Evolutionary conservation across 169 alveolate genomes (phyloP).

Genomic region (Plasmodium vinckei): DNA sequence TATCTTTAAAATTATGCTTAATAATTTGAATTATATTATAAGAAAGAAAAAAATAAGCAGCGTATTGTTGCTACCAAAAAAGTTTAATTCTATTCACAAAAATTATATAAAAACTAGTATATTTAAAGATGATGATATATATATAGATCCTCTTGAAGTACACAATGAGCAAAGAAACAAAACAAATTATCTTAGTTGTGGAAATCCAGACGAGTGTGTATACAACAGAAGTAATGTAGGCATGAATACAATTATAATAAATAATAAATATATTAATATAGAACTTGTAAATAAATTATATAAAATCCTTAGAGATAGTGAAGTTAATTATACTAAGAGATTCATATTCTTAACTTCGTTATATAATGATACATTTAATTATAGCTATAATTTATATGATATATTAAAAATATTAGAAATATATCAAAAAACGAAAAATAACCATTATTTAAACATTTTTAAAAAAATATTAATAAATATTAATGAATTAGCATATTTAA

Average conservation of each 20-base stretch:
- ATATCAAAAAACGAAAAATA: constrained; percentile 65
- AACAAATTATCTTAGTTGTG: constrained; percentile 57
- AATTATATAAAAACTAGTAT: constrained; percentile 26
- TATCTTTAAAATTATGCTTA: too few species aligned
- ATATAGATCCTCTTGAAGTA: constrained; percentile 50
- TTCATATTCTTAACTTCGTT: constrained; percentile 80
- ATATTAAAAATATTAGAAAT: constrained; percentile 77
- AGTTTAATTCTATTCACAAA: too few species aligned
- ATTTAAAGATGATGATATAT: constrained; percentile 71
- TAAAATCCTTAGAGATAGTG: constrained; percentile 79
- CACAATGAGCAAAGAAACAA: constrained; percentile 51
- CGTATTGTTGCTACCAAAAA: too few species aligned
- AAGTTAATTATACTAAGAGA: constrained; percentile 82
- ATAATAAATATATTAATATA: constrained; percentile 60
- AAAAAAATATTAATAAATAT: constrained; percentile 77
- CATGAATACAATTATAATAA: constrained; percentile 39
- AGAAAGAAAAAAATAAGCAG: too few species aligned
- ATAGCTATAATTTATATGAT: constrained; percentile 74
- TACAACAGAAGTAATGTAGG: constrained; percentile 59
- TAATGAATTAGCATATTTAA: constrained; percentile 79
- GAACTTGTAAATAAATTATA: constrained; percentile 74
- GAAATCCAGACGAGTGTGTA: constrained; percentile 19
- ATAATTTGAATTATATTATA: too few species aligned
- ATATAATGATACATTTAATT: constrained; percentile 75
- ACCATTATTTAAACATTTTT: constrained; percentile 10